Evolutionary conservation across 2,329 filamentous ascomycete species (phyloP).

Genomic region (Fusarium musae): DNA sequence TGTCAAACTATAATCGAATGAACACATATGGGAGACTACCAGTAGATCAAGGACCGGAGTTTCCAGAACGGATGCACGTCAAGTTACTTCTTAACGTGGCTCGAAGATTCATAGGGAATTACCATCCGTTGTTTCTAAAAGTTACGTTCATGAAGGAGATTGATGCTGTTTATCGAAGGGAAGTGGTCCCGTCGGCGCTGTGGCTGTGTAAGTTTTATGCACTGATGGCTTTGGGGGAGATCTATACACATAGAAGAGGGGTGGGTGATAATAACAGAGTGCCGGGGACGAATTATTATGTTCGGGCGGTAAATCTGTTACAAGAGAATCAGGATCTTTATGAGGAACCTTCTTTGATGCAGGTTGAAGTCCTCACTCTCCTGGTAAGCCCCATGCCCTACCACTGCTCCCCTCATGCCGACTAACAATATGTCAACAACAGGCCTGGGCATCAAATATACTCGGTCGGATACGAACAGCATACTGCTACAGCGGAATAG

Average conservation of each 20-base stretch:
- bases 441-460: constrained; percentile 48
- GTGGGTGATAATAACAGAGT: constrained; percentile 45
- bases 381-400: background rate
- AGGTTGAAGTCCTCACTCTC: constrained; percentile 54
- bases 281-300: constrained; percentile 57
- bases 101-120: constrained; percentile 46
- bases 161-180: constrained; percentile 50
- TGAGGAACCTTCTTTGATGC: constrained; percentile 56
- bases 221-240: constrained; percentile 57
- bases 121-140: constrained; percentile 49
- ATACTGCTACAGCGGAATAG: constrained; percentile 48
- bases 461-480: constrained; percentile 50
- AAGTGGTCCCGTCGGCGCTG: constrained; percentile 40
- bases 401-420: fast-evolving
- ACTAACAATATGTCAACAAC: fast-evolving
- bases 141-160: constrained; percentile 52
- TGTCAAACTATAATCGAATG: constrained; percentile 44
- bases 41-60: constrained; percentile 15
- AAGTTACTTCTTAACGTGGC: constrained; percentile 46
- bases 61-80: constrained; percentile 46
- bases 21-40: background rate
- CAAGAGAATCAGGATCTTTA: constrained; percentile 50
- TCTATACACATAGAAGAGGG: constrained; percentile 54
- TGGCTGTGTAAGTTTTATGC: constrained; percentile 58
- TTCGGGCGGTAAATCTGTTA: constrained; percentile 52